A percentile compares a stretch with the other conserved stretches of the same genome.
Conservation (phyloP, 768 basidiomycete genomes). For the Pleurotus salmoneostramineus region DNA sequence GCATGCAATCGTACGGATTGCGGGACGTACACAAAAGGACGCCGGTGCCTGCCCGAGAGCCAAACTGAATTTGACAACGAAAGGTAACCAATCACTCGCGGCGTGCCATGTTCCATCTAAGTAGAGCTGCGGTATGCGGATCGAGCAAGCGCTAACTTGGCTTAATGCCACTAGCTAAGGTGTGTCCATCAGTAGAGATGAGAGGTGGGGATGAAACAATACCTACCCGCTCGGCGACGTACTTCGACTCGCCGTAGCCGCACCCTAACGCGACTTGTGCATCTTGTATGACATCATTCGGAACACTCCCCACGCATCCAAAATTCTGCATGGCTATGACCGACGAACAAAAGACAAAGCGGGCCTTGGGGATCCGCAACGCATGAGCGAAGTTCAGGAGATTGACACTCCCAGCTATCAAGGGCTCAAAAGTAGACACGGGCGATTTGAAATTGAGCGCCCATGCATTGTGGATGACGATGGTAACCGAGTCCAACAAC, state of each 20-base stretch:
- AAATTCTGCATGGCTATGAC: conserved; percentile 19
- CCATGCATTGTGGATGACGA: conserved; percentile 42
- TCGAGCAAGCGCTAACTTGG: conserved; percentile 17
- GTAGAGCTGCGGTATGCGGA: conserved; percentile 29
- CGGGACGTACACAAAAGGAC: conserved; percentile 14
- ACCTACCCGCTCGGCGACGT: conserved; percentile 29
- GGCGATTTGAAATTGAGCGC: conserved; percentile 41
- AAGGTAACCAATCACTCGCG: conserved; percentile 31
- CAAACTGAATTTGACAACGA: conserved; percentile 27
- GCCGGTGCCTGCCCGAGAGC: conserved; percentile 17
- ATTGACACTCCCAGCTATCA: conserved; percentile 36
- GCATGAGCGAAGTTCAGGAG: conserved; percentile 32
- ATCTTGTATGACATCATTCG: conserved; percentile 21
- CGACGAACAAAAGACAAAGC: conserved; percentile 34
- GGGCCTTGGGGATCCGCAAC: conserved; percentile 11
- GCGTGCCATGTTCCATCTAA: conserved; percentile 24
- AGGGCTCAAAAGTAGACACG: conserved; percentile 35
- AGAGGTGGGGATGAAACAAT: background rate
- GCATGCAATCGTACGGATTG: no score
- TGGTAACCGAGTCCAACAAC: conserved; percentile 15
- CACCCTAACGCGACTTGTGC: conserved; percentile 21
- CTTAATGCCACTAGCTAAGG: conserved; percentile 20
- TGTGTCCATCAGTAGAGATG: background rate
- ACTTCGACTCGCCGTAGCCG: conserved; percentile 35
- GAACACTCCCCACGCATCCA: conserved; percentile 20